A percentile compares a stretch with the other conserved stretches of the same genome.
Evolutionary conservation across 768 basidiomycete species (phyloP).

Genomic region (Lyophyllum shimeji): DNA sequence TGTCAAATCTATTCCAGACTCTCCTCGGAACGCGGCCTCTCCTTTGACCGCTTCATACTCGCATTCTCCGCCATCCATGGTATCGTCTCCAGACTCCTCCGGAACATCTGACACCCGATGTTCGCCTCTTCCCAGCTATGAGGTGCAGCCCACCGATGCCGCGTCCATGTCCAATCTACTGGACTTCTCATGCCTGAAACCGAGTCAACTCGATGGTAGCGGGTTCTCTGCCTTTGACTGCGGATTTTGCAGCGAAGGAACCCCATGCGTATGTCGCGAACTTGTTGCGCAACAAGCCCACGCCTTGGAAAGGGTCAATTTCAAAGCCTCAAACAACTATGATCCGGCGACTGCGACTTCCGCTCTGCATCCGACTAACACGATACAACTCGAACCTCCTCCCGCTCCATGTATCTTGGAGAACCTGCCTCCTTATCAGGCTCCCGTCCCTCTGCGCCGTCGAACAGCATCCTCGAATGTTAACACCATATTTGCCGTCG

Average conservation of each 20-base stretch:
- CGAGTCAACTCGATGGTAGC: conserved; percentile 21
- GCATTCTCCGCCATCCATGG: conserved; percentile 47
- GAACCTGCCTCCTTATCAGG: conserved; percentile 76
- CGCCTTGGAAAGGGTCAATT: conserved; percentile 20
- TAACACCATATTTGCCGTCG: conserved; percentile 56
- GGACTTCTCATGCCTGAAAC: conserved; percentile 29
- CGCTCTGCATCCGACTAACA: conserved; percentile 22
- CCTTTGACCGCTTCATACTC: conserved; percentile 36
- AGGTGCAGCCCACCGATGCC: conserved; percentile 25
- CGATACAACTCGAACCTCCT: conserved; percentile 23
- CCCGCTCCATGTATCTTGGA: conserved; percentile 63
- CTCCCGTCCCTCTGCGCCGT: conserved; percentile 78
- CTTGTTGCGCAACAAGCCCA: conserved; percentile 47
- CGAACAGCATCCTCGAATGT: conserved; percentile 35
- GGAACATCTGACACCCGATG: conserved; percentile 33
- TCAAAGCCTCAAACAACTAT: conserved; percentile 23
- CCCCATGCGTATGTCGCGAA: conserved; percentile 78
- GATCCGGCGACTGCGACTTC: conserved; percentile 19
- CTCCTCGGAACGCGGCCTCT: conserved; percentile 29
- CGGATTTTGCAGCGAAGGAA: conserved; percentile 71
- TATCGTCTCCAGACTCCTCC: conserved; percentile 49
- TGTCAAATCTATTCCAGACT: conserved; percentile 22
- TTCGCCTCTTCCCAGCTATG: conserved; percentile 30
- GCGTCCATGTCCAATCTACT: conserved; percentile 29
- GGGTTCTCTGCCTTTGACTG: conserved; percentile 58